Percentiles rank a stretch among this genome's conserved stretches.
Evolutionary conservation across 2,329 filamentous ascomycete species (phyloP).

Genomic region (Rugonectria rugulosa): DNA sequence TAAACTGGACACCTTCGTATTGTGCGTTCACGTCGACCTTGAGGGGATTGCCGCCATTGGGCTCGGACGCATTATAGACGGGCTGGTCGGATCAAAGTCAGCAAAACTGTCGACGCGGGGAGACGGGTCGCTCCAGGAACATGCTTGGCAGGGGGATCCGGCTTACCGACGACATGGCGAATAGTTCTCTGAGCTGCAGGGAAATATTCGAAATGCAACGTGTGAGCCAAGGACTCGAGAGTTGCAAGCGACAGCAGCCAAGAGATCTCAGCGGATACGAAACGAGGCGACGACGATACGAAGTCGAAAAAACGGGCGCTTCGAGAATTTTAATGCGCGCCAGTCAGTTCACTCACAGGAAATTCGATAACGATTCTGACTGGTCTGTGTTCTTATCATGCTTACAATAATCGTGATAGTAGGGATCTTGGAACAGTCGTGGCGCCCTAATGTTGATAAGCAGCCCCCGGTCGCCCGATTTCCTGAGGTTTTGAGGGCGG

Average conservation of each 20-base stretch:
- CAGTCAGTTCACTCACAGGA: not conserved
- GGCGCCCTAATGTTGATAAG: conserved; percentile 2
- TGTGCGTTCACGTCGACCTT: conserved; percentile 23
- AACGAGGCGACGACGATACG: not conserved
- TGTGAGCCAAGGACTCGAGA: not conserved
- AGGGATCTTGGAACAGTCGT: not conserved
- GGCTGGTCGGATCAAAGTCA: conserved; percentile 2
- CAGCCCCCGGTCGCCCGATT: conserved; percentile 4
- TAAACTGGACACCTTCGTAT: conserved; percentile 20
- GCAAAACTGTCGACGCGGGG: not conserved
- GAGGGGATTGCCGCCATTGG: conserved; percentile 22
- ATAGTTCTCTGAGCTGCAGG: not conserved
- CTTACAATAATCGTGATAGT: not conserved
- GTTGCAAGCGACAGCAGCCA: not conserved
- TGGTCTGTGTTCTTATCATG: conserved; percentile 8
- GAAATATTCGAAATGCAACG: not conserved
- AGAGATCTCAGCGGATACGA: not conserved
- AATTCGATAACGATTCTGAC: not conserved
- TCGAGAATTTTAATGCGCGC: conserved; percentile 5
- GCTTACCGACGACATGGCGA: conserved; percentile 17
- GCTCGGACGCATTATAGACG: conserved; percentile 21
- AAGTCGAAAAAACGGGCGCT: not conserved
- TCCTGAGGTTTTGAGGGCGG: not conserved
- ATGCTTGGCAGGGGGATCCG: not conserved
- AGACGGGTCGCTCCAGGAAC: not conserved